phyloP scores from a whole-genome alignment of 371 early-diverging fungal genomes.

The Saksenaea vasiformis region DNA sequence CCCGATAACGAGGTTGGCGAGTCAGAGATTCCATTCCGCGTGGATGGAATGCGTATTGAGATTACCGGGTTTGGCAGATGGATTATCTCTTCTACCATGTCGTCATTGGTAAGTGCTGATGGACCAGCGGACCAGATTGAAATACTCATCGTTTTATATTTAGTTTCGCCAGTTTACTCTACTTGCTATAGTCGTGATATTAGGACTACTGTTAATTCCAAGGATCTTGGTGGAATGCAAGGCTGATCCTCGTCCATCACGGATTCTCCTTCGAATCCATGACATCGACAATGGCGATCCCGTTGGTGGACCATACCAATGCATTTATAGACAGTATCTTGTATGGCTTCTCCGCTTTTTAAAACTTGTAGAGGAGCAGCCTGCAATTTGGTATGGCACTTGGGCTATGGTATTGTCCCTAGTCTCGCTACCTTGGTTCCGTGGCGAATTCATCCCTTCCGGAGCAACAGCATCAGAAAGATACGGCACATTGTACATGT shows the following conservation, averaged over 20 bases:
- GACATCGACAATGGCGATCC: background rate
- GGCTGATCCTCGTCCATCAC: conserved; percentile 1
- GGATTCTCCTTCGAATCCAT: conserved; percentile 19
- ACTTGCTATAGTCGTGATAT: conserved; percentile 15
- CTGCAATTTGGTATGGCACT: conserved; percentile 45
- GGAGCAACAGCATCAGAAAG: conserved; percentile 37
- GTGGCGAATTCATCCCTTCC: conserved; percentile 58
- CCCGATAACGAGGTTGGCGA: conserved; percentile 46
- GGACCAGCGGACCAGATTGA: background rate
- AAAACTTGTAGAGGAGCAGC: conserved; percentile 27
- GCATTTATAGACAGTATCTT: conserved; percentile 27
- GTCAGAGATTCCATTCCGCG: conserved; percentile 55
- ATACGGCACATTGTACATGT: conserved; percentile 60
- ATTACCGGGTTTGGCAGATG: conserved; percentile 76
- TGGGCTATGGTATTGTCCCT: conserved; percentile 47
- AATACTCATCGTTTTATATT: too few relatives aligned
- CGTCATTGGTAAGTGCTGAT: conserved; percentile 38
- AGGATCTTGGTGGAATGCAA: conserved; percentile 25
- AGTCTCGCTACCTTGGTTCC: conserved; percentile 52
- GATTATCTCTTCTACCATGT: conserved; percentile 67
- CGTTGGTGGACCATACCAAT: conserved; percentile 11
- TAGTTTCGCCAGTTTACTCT: conserved; percentile 27
- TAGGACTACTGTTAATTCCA: conserved; percentile 27
- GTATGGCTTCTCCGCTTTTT: conserved; percentile 30
- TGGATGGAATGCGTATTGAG: conserved; percentile 60